Conservation (phyloP, 257 asterid species). For the Dorcoceras hygrometricum region DNA sequence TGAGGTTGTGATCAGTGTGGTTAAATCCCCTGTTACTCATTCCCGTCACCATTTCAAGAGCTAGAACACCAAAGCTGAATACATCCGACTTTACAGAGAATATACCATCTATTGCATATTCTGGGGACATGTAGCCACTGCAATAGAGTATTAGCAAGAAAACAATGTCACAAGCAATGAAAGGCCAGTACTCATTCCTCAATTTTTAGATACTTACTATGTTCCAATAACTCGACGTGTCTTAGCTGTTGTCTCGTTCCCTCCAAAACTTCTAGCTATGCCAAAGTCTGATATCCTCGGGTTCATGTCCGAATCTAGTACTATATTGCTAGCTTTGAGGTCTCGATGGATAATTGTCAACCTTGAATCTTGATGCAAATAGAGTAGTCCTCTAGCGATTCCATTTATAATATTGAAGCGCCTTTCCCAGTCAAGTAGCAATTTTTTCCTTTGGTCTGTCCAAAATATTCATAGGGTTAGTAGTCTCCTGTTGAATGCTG, state of each 20-base stretch:
- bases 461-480: neutral
- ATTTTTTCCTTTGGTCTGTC: conserved; percentile 21
- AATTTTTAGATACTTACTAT: conserved; percentile 26
- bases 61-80: conserved; percentile 37
- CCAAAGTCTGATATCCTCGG: conserved; percentile 56
- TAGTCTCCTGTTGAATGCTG: neutral
- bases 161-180: neutral
- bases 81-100: conserved; percentile 38
- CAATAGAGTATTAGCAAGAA: conserved; percentile 5
- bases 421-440: conserved; percentile 29
- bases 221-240: conserved; percentile 38
- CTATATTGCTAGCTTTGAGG: conserved; percentile 43
- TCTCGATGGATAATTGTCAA: conserved; percentile 49
- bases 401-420: conserved; percentile 36
- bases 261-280: conserved; percentile 41
- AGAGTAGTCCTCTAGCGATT: conserved; percentile 42
- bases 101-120: conserved; percentile 32
- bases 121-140: conserved; percentile 42
- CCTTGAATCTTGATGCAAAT: conserved; percentile 50
- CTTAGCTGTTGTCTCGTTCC: conserved; percentile 24
- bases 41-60: conserved; percentile 39
- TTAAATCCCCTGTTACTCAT: conserved; percentile 34
- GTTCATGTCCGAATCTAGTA: conserved; percentile 39
- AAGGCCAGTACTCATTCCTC: neutral
- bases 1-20: conserved; percentile 29